Percentiles rank a stretch among this genome's conserved stretches.
Conservation (phyloP, 257 asterid genomes). For the Salvia splendens region DNA sequence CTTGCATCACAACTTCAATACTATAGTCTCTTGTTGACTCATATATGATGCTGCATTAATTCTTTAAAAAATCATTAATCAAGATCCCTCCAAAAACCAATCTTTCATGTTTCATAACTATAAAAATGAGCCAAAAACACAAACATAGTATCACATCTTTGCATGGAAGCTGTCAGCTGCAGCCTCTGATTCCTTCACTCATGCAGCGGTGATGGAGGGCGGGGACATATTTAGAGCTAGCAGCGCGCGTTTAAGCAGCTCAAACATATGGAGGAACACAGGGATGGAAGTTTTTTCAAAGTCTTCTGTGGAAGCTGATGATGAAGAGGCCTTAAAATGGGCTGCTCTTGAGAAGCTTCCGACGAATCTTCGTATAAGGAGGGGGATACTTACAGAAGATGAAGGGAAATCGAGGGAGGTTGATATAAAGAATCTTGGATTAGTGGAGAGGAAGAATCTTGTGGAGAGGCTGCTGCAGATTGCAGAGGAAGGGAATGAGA, state of each 20-base stretch:
- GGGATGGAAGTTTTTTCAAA: slow-evolving; percentile 64
- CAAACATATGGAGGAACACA: slow-evolving; percentile 75
- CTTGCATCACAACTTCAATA: slow-evolving; percentile 40
- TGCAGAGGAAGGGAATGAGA: slow-evolving; percentile 84
- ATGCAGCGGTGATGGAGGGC: slow-evolving; percentile 50
- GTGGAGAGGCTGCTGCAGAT: slow-evolving; percentile 63
- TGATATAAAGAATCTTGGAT: slow-evolving; percentile 63
- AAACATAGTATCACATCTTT: slow-evolving; percentile 18
- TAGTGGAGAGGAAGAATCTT: slow-evolving; percentile 60
- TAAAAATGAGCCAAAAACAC: slow-evolving; percentile 25
- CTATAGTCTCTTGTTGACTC: slow-evolving; percentile 6
- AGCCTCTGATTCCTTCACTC: neutral
- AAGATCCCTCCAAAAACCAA: slow-evolving; percentile 32
- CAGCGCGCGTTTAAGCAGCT: slow-evolving; percentile 64
- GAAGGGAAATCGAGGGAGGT: slow-evolving; percentile 59
- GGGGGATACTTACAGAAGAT: slow-evolving; percentile 63
- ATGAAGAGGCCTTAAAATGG: slow-evolving; percentile 90
- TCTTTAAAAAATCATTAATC: slow-evolving; percentile 30
- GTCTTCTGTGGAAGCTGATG: slow-evolving; percentile 60
- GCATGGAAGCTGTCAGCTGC: slow-evolving; percentile 31
- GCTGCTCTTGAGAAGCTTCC: slow-evolving; percentile 88
- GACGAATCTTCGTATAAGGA: slow-evolving; percentile 61
- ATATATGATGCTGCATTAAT: slow-evolving; percentile 24
- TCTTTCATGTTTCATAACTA: slow-evolving; percentile 19
- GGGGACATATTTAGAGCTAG: slow-evolving; percentile 52